These are phyloP conservation scores for Acanthochlamys bracteata DNA, from an alignment of 106 monocot genomes.

Conservation along the genomic window DNA sequence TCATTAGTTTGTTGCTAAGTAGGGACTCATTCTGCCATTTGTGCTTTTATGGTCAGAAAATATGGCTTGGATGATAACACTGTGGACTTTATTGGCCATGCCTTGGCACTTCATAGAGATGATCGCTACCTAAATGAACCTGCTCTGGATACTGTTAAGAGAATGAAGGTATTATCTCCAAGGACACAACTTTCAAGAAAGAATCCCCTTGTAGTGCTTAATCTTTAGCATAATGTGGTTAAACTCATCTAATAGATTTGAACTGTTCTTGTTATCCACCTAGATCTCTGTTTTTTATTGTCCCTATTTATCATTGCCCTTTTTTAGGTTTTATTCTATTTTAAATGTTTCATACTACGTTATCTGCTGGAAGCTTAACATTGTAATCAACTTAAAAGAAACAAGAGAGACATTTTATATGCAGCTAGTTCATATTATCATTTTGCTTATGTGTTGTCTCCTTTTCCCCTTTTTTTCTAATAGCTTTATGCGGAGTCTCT, in stretches of 20 bases:
- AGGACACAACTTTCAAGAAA: background rate
- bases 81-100: slow-evolving; percentile 83
- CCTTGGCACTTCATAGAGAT: slow-evolving; percentile 80
- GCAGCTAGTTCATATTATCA: background rate
- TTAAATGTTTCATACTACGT: no score
- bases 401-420: no score
- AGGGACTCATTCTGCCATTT: background rate
- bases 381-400: no score
- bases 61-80: slow-evolving; percentile 88
- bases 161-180: slow-evolving; percentile 63
- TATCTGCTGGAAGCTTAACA: no score
- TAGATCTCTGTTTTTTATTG: no score
- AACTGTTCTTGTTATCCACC: no score
- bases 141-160: slow-evolving; percentile 73
- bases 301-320: no score
- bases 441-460: slow-evolving; percentile 2
- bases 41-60: slow-evolving; percentile 39
- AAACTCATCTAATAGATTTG: no score
- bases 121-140: slow-evolving; percentile 73
- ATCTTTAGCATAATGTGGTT: no score
- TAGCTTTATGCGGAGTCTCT: slow-evolving; percentile 85
- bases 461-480: background rate
- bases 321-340: no score
- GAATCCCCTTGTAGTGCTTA: no score
- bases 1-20: background rate